Conservation (phyloP, 2,329 filamentous ascomycete genomes). For the Ophiostoma ulmi region DNA sequence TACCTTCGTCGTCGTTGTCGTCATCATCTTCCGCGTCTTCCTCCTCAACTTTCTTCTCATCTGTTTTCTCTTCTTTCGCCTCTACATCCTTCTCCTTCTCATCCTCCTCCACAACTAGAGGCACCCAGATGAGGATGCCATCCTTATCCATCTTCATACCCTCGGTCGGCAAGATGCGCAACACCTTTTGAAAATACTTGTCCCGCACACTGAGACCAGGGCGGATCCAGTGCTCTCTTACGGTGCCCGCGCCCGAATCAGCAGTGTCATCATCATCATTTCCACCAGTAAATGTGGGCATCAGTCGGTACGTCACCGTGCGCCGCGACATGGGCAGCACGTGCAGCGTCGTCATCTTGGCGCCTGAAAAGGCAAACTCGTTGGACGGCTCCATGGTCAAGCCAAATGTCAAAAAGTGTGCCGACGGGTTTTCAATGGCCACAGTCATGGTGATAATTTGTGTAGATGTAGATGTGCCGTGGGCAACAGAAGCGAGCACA, state of each 20-base stretch:
- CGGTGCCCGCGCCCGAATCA: neutral
- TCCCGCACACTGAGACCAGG: conserved; percentile 75
- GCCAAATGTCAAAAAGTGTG: conserved; percentile 90
- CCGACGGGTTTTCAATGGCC: conserved; percentile 87
- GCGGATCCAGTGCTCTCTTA: conserved; percentile 52
- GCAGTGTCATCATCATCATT: neutral
- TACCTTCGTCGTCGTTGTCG: neutral
- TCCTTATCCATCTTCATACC: conserved; percentile 67
- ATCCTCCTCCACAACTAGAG: conserved; percentile 37
- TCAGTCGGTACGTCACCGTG: conserved; percentile 65
- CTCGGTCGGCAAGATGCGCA: conserved; percentile 75
- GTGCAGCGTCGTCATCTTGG: conserved; percentile 74
- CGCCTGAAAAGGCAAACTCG: conserved; percentile 85
- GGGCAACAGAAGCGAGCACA: conserved; percentile 60
- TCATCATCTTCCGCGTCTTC: neutral
- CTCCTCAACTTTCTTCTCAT: neutral
- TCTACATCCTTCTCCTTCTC: neutral
- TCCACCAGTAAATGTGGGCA: conserved; percentile 58
- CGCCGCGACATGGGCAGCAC: conserved; percentile 76
- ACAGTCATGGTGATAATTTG: conserved; percentile 40
- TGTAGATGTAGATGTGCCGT: conserved; percentile 28
- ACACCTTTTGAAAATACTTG: conserved; percentile 86
- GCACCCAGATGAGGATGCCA: conserved; percentile 59
- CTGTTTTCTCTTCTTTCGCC: neutral
- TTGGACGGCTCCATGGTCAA: conserved; percentile 88